Percentiles rank a stretch among this genome's conserved stretches.
These are phyloP conservation scores for Lactifluus echinatus DNA, from an alignment of 768 basidiomycete genomes.

Conservation along the genomic window DNA sequence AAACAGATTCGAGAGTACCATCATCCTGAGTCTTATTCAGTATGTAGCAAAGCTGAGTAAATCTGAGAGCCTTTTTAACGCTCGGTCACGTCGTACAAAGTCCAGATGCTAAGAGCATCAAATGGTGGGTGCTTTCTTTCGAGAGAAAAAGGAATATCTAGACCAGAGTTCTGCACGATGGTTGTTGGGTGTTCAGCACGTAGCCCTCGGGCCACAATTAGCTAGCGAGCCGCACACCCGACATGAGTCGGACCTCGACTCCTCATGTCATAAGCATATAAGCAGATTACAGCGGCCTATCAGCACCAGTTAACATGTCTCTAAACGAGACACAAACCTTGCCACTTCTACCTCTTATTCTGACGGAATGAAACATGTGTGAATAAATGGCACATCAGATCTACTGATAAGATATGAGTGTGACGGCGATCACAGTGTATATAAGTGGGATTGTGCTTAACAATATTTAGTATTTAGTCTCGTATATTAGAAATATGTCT, in stretches of 20 bases:
- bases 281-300: not conserved
- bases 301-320: not conserved
- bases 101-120: slow-evolving; percentile 68
- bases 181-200: slow-evolving; percentile 24
- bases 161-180: slow-evolving; percentile 88
- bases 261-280: not conserved
- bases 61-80: slow-evolving; percentile 43
- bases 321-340: slow-evolving; percentile 14
- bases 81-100: slow-evolving; percentile 80
- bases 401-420: too few relatives aligned
- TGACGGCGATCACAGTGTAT: too few relatives aligned
- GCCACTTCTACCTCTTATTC: not conserved
- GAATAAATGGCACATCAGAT: too few relatives aligned
- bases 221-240: too few relatives aligned
- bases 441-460: too few relatives aligned
- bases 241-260: too few relatives aligned
- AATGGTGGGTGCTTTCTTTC: slow-evolving; percentile 61
- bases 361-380: too few relatives aligned
- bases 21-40: slow-evolving; percentile 65
- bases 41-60: slow-evolving; percentile 11
- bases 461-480: too few relatives aligned
- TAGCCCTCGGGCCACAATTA: too few relatives aligned
- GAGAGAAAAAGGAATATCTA: slow-evolving; percentile 81
- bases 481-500: too few relatives aligned
- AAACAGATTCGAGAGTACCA: slow-evolving; percentile 74